Evolutionary conservation across 2,329 filamentous ascomycete species (phyloP), one percentile per base, ranked within the genome.

Genomic region (Colletotrichum camelliae): DNA sequence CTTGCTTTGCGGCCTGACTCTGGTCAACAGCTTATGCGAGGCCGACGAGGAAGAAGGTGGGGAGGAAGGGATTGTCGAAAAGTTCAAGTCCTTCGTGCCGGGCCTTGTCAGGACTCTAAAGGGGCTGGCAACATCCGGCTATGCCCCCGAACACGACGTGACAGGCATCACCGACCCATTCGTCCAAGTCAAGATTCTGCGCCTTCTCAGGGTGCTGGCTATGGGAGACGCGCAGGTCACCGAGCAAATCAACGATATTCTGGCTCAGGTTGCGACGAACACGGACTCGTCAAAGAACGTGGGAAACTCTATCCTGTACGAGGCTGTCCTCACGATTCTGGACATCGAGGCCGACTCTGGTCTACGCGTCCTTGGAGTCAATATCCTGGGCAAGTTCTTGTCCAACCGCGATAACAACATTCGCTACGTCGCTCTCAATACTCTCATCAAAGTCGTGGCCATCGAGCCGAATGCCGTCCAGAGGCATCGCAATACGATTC

Each of bases 361-460:
- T 43, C 87, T 99, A 77, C 91, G 97, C 67, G 97, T 99, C 27
- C 90, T 99, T 31, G 97, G 97, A 81, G 97, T 99, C 80, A 99
- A 99, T 83, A 99, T 99, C 79, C 91, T 99, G 29, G 97, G 97
- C 83, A 99, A 98, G 84, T 99, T 99, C 86, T 87, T 99, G 77
- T 94, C 96, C n/a, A 99, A 99, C 88, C 93, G 96, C 80, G 97
- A 99, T 86, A 99, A 99, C 89, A 99, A 99, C 83, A 99, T 99
- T 81, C 94, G 97, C 84, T 99, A 99, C 82, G 97, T 99, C 67
- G 97, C 97, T 21, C 89, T 99, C 67, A 99, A 99, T 85, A 99
- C 97, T 0, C 88, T 99, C 66, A 97, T 98, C 87, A 98, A 98
- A 86, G 97, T 99, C 21, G 97, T 99, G 62, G 97, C 97, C 5